Evolutionary conservation across 192 early-diverging fungal species (phyloP).

Genomic region (Coemansia sp.): DNA sequence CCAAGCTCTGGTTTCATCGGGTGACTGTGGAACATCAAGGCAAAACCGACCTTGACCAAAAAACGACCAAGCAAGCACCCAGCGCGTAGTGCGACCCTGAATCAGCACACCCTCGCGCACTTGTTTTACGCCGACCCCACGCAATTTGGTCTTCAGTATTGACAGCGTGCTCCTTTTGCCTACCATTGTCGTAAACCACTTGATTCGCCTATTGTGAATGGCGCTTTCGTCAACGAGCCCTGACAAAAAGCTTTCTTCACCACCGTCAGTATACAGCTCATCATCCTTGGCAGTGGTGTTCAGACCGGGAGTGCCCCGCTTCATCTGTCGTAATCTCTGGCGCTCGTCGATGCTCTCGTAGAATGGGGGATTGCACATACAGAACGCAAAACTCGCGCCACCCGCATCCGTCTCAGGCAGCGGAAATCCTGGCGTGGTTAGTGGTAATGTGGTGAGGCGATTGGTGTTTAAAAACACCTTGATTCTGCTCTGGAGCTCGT

Average conservation of each 20-base stretch:
- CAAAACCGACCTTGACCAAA: slow-evolving; percentile 12
- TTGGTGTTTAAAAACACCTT: slow-evolving; percentile 51
- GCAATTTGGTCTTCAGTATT: slow-evolving; percentile 4
- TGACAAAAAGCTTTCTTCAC: slow-evolving; percentile 71
- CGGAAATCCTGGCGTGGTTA: slow-evolving; percentile 17
- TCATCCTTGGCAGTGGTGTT: slow-evolving; percentile 57
- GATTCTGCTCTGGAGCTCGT: slow-evolving; percentile 62
- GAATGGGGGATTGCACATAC: slow-evolving; percentile 94
- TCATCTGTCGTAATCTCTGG: slow-evolving; percentile 48
- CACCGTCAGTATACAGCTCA: slow-evolving; percentile 81
- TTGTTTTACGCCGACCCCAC: slow-evolving; percentile 5
- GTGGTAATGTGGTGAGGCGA: slow-evolving; percentile 13
- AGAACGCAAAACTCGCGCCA: slow-evolving; percentile 57
- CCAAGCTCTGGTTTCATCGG: slow-evolving; percentile 3
- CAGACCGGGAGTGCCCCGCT: slow-evolving; percentile 54
- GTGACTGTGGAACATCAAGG: neutral
- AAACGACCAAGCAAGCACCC: slow-evolving; percentile 51
- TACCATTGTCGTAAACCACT: slow-evolving; percentile 82
- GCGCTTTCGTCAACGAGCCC: slow-evolving; percentile 70
- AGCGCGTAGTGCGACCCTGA: slow-evolving; percentile 30
- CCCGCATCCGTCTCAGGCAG: slow-evolving; percentile 14
- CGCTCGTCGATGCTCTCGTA: slow-evolving; percentile 64
- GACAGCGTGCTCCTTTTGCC: slow-evolving; percentile 61
- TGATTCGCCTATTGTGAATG: slow-evolving; percentile 31
- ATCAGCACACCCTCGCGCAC: slow-evolving; percentile 20